Base-by-base conservation (phyloP, 352 stramenopile genomes). In the Phytophthora colocasiae region DNA sequence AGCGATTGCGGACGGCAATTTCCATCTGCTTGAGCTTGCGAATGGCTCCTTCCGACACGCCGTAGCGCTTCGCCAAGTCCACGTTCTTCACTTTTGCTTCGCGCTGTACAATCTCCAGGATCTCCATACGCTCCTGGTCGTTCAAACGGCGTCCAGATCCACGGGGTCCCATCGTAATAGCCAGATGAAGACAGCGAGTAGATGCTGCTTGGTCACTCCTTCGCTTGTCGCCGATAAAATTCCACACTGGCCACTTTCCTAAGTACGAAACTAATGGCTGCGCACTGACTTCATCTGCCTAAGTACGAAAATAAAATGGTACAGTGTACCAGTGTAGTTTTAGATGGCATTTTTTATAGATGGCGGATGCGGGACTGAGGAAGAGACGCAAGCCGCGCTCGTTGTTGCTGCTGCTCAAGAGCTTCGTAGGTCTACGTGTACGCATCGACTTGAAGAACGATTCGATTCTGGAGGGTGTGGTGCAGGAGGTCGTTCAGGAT, bases 91-190 rank as follows among this genome's bases (percentile, higher is more conserved):
- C 84, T 70, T 94, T 95, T 50, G 69, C 60, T 62, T 94, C 88
- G n/a, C 78, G 79, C 54, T 87, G 78, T 38, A 93, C 75, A 55
- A 90, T 88, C 57, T 93, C 82, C 51, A 96, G 75, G 63, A 96
- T 96, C 70, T 96, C 86, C 86, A 96, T 96, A 71, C 88, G 88
- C 74, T 96, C 80, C 69, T 96, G 87, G 81, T 96, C 88, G 63
- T 91, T 96, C 63, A 96, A 73, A 2, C 88, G 86, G 31, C 86
- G 81, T 51, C 88, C 88, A 12, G 87, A 85, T 5, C 88, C 88
- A 61, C 88, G 82, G 74, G 63, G 76, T 62, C 87, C 87, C 87
- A 93, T 95, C 9, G 44, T 34, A 52, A 31, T 15, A 50, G 44
- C 3, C 12, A 52, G 29, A 39, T 15, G n/a, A 8, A 60, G 40